A percentile compares a stretch with the other conserved stretches of the same genome.
phyloP scores from a whole-genome alignment of 176 grass and related monocot species.

The Ensete glaucum region DNA sequence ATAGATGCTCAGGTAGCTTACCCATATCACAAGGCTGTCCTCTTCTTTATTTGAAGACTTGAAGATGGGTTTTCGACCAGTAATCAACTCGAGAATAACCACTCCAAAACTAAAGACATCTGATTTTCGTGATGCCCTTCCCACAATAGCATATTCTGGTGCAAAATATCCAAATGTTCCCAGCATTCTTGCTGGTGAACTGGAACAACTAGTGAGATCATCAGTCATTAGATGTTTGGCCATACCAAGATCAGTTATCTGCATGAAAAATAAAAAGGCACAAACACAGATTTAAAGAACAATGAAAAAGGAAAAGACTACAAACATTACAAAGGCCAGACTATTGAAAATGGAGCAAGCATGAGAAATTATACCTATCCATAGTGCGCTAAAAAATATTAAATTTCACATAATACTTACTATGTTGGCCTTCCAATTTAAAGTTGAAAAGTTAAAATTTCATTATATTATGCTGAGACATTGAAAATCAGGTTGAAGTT shows the following conservation, averaged over 20 bases:
- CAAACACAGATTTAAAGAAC: background rate
- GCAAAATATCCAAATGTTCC: conserved; percentile 98
- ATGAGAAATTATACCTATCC: background rate
- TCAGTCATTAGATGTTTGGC: conserved; percentile 83
- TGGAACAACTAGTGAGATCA: conserved; percentile 71
- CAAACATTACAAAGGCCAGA: background rate
- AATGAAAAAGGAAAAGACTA: background rate
- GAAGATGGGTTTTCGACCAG: conserved; percentile 67
- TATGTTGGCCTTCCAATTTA: background rate
- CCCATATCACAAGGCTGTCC: conserved; percentile 69
- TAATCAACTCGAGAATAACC: conserved; percentile 86
- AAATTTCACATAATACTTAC: background rate
- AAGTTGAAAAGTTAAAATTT: background rate
- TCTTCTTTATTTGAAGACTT: conserved; percentile 46
- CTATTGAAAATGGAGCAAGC: background rate
- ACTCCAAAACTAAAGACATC: conserved; percentile 99
- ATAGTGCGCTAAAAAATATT: background rate
- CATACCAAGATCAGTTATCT: conserved; percentile 98
- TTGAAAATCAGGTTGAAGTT: background rate
- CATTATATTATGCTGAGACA: background rate
- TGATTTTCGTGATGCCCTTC: conserved; percentile 88
- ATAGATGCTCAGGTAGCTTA: conserved; percentile 1
- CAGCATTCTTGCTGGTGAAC: conserved; percentile 85
- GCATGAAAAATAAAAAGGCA: background rate
- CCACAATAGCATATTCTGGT: conserved; percentile 90